Percentiles rank a stretch among this genome's conserved stretches.
phyloP scores from a whole-genome alignment of 1,139 yeast species.

The Zygoascus meyerae region DNA sequence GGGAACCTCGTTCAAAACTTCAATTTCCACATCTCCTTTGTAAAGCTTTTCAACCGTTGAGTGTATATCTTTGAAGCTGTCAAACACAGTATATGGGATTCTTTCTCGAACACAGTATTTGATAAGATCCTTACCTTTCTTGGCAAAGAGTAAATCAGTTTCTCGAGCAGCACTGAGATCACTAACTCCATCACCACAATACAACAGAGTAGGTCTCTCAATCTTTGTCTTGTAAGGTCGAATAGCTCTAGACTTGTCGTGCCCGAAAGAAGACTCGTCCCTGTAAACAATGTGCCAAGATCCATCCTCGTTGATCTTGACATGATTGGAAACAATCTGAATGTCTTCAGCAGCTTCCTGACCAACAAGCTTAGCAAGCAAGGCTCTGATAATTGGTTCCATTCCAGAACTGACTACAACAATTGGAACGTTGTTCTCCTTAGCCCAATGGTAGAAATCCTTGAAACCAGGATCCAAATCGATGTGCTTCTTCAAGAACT shows the following conservation, averaged over 20 bases:
- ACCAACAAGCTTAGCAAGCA: conserved; percentile 70
- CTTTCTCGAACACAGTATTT: conserved; percentile 73
- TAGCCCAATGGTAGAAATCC: conserved; percentile 75
- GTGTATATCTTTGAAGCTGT: conserved; percentile 67
- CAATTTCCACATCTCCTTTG: conserved; percentile 41
- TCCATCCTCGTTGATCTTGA: conserved; percentile 49
- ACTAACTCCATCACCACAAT: conserved; percentile 96
- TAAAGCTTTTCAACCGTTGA: conserved; percentile 45
- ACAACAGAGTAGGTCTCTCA: conserved; percentile 60
- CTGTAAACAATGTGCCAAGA: conserved; percentile 81
- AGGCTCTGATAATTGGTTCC: conserved; percentile 81
- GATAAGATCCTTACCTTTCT: conserved; percentile 84
- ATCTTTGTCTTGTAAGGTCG: conserved; percentile 48
- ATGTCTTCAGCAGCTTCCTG: conserved; percentile 65
- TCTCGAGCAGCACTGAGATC: conserved; percentile 94
- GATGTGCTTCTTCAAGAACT: conserved; percentile 45
- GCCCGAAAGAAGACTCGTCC: conserved; percentile 87
- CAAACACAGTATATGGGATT: conserved; percentile 82
- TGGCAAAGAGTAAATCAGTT: conserved; percentile 88
- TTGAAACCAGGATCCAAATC: conserved; percentile 87
- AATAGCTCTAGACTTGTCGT: conserved; percentile 84
- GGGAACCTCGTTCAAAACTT: conserved; percentile 13
- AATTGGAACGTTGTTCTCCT: conserved; percentile 62
- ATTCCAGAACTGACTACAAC: conserved; percentile 81
- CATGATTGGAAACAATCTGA: conserved; percentile 79